Base-by-base conservation (phyloP, 2,329 filamentous ascomycete species). In the Mycosphaerella arachidis region DNA sequence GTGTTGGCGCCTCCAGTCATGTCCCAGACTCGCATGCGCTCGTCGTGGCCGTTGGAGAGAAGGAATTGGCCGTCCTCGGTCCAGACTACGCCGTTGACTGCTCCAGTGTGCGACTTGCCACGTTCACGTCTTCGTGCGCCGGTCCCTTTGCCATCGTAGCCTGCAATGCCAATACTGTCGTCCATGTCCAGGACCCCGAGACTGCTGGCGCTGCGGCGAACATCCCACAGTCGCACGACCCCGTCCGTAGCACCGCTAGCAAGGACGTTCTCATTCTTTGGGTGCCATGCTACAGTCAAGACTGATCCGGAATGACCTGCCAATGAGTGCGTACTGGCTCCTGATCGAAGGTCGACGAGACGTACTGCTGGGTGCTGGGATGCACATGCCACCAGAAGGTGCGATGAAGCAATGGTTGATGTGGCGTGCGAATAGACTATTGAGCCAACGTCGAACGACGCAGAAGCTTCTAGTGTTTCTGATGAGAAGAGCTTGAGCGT, bases 241-340 rank as follows among this genome's bases (percentile, higher is more conserved):
- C 92, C 92, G 71, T 97, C 92, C 0, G 87, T 84, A n/a, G 91
- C 89, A 0, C 90, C 91, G 54, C 90, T 93, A 9, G 89, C 90
- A 2, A 97, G 82, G 4, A 95, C 79, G 70, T 96, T 84, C 51
- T 92, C 90, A 52, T 88, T 81, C 5, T 84, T 83, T 0, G 92
- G 92, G 58, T 90, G 93, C 94, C 94, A 97, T 4, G 86, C 82
- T 29, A 85, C 82, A 55, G 82, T 83, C 24, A 87, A 78, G 52
- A 87, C 80, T 9, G 82, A 81, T 8, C 77, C 74, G 6, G 74
- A 60, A 79, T 84, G 69, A 67, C 79, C 71, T 76, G 83, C 61
- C 48, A 84, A 70, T 51, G 77, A 77, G 73, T 82, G 73, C 63
- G 84, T 79, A 52, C 83, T 85, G 16, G 91, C 84, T 2, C 91